Percentiles rank a stretch among this genome's conserved stretches.
Conservation (phyloP, 192 early-diverging fungal species). For the Dissophora ornata region DNA sequence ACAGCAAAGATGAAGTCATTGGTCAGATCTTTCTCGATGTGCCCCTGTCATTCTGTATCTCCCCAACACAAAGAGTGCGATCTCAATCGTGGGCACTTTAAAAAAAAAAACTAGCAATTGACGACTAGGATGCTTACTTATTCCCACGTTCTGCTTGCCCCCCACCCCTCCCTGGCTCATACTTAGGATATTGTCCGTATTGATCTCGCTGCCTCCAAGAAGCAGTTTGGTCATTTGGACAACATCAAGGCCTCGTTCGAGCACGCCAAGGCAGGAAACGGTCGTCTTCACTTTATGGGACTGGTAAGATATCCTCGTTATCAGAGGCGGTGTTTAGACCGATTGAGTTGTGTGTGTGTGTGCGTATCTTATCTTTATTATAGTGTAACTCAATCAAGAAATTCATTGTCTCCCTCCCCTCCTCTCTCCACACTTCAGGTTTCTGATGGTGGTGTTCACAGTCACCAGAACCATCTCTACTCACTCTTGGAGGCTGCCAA, state of each 20-base stretch:
- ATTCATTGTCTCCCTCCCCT: no score
- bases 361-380: constrained; percentile 25
- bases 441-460: constrained; percentile 99
- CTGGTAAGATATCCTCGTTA: background rate
- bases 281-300: constrained; percentile 93
- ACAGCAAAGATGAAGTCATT: no score
- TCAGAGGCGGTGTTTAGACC: background rate
- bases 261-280: constrained; percentile 84
- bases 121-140: background rate
- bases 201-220: constrained; percentile 89
- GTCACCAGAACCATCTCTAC: constrained; percentile 92
- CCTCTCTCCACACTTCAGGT: no score
- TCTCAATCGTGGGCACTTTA: no score
- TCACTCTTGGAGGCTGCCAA: constrained; percentile 88
- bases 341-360: background rate
- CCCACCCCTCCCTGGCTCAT: background rate
- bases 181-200: constrained; percentile 96
- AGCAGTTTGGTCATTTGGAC: constrained; percentile 78
- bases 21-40: no score
- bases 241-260: constrained; percentile 87
- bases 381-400: no score
- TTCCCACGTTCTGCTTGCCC: background rate
- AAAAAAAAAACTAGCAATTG: no score
- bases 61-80: no score
- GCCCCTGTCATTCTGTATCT: no score